phyloP scores from a whole-genome alignment of 805 yeast genomes.

The Huiozyma sinensis region DNA sequence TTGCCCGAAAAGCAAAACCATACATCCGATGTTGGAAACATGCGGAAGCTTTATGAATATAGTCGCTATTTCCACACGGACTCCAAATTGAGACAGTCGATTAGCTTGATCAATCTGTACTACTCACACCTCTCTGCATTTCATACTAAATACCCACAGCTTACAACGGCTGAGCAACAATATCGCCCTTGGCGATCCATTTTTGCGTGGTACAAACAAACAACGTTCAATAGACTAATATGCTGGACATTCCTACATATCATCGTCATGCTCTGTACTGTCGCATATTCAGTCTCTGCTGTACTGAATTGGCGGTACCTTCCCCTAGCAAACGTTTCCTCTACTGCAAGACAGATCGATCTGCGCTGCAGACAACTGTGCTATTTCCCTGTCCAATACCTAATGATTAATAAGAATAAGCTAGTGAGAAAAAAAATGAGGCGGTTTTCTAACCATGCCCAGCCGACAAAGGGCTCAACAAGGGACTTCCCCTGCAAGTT shows the following conservation, averaged over 20 bases:
- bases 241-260: slow-evolving; percentile 4
- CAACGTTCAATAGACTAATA: neutral
- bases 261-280: slow-evolving; percentile 5
- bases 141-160: slow-evolving; percentile 1
- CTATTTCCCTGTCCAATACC: slow-evolving; percentile 70
- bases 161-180: neutral
- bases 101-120: slow-evolving; percentile 1
- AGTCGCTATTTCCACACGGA: neutral
- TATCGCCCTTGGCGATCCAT: neutral
- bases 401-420: slow-evolving; percentile 33
- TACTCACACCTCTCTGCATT: slow-evolving; percentile 1
- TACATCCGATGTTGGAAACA: neutral
- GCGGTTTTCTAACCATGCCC: slow-evolving; percentile 8
- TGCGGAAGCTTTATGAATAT: neutral
- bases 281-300: slow-evolving; percentile 11
- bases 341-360: slow-evolving; percentile 69
- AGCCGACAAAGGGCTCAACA: slow-evolving; percentile 9
- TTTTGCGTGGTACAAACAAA: slow-evolving; percentile 1
- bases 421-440: slow-evolving; percentile 8
- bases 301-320: slow-evolving; percentile 11
- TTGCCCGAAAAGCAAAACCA: slow-evolving; percentile 23
- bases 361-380: slow-evolving; percentile 64
- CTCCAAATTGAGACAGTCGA: slow-evolving; percentile 1
- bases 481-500: slow-evolving; percentile 33
- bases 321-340: slow-evolving; percentile 32